phyloP scores from a whole-genome alignment of 495 filamentous ascomycete species.

The Podospora sp. region DNA sequence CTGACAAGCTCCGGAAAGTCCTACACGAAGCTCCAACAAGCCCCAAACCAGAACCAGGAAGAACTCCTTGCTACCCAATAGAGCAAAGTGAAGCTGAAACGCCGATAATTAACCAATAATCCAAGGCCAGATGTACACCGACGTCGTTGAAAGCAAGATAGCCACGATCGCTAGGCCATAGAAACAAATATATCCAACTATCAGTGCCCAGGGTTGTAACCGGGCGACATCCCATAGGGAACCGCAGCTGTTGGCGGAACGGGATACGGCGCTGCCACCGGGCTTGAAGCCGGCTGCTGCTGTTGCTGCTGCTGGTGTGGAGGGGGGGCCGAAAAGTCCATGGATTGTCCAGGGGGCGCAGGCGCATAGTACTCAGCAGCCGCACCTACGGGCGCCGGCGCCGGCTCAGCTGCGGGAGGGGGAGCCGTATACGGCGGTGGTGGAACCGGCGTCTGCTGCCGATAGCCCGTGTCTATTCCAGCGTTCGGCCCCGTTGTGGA shows the following conservation, averaged over 20 bases:
- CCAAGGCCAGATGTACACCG: too few species aligned
- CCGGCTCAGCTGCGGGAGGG: neutral
- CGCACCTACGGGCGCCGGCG: neutral
- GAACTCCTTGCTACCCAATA: too few species aligned
- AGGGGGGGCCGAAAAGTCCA: neutral
- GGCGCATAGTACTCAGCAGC: conserved; percentile 1
- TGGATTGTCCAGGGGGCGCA: neutral
- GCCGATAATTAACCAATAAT: too few species aligned
- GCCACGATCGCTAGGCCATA: neutral
- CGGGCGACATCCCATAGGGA: neutral
- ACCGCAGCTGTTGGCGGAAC: neutral
- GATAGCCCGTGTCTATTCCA: neutral
- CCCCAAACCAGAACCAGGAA: too few species aligned
- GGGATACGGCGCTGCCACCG: neutral
- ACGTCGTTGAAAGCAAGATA: neutral
- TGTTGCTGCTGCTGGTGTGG: too few species aligned
- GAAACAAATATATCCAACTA: neutral
- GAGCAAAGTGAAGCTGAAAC: too few species aligned
- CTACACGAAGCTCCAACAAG: too few species aligned
- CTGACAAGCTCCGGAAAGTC: too few species aligned
- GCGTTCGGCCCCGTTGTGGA: neutral
- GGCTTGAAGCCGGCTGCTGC: neutral
- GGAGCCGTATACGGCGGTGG: neutral
- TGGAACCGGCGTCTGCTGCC: neutral
- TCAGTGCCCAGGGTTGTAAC: neutral